Evolutionary conservation across 1,284 basidiomycete species (phyloP).

Genomic region (Agroathelia rolfsii): DNA sequence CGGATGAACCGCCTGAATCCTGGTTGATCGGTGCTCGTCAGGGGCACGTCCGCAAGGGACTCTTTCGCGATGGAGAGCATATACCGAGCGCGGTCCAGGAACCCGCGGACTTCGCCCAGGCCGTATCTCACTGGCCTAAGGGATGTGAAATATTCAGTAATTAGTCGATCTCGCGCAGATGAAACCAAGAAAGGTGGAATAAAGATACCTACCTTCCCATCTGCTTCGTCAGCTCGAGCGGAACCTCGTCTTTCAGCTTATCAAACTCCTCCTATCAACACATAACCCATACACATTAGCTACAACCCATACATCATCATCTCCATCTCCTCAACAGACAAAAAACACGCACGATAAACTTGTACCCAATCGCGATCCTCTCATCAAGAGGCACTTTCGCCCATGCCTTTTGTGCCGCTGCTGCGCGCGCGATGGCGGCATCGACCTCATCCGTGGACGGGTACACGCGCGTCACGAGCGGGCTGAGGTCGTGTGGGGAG

Average conservation of each 20-base stretch:
- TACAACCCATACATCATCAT: not conserved
- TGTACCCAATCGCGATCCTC: constrained; percentile 62
- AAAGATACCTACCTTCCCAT: constrained; percentile 58
- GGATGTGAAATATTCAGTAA: constrained; percentile 3
- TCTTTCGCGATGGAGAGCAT: constrained; percentile 78
- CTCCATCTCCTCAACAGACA: constrained; percentile 1
- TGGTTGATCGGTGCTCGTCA: constrained; percentile 70
- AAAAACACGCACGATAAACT: constrained; percentile 55
- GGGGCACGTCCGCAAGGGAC: constrained; percentile 66
- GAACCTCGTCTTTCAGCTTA: constrained; percentile 59
- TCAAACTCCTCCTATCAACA: constrained; percentile 66
- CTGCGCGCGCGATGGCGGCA: constrained; percentile 42
- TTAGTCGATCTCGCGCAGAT: constrained; percentile 1
- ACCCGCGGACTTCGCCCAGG: constrained; percentile 73
- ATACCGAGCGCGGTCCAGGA: constrained; percentile 74
- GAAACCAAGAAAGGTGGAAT: constrained; percentile 1
- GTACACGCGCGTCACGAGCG: constrained; percentile 48
- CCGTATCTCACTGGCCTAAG: constrained; percentile 68
- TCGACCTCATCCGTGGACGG: constrained; percentile 52
- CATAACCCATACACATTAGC: constrained; percentile 1
- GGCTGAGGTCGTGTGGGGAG: constrained; percentile 55
- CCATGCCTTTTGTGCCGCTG: constrained; percentile 69
- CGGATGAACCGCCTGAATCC: constrained; percentile 79
- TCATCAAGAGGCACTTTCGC: constrained; percentile 56
- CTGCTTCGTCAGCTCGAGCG: constrained; percentile 65